Percentiles rank a stretch among this genome's conserved stretches.
These are phyloP conservation scores for Fusarium transvaalense DNA, from an alignment of 2,329 filamentous ascomycete genomes.

Conservation along the genomic window DNA sequence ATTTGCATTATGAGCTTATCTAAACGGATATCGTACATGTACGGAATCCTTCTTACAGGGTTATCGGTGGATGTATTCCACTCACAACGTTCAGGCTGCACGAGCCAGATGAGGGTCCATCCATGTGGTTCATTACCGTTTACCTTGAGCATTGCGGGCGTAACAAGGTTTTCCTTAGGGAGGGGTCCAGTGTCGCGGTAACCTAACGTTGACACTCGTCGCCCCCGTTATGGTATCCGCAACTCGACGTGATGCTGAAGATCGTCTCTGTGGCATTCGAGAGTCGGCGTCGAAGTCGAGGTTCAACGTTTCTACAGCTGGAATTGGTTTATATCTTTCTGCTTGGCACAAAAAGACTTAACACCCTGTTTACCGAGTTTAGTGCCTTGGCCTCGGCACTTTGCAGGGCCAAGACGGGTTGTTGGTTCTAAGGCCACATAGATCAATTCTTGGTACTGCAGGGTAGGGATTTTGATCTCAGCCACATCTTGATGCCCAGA, in stretches of 20 bases:
- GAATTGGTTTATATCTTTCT: neutral
- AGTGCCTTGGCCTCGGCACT: conserved; percentile 17
- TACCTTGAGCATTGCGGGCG: conserved; percentile 24
- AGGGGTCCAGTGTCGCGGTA: neutral
- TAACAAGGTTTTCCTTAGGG: neutral
- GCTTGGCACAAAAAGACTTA: neutral
- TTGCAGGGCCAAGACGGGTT: conserved; percentile 5
- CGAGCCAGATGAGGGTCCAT: neutral
- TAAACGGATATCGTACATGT: neutral
- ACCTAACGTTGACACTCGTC: conserved; percentile 1
- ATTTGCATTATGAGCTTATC: conserved; percentile 5
- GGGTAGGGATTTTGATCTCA: neutral
- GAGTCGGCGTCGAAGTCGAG: no score
- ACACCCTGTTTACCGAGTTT: neutral
- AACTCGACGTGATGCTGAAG: neutral
- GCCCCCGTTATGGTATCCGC: neutral
- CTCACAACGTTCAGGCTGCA: neutral
- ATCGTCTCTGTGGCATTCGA: neutral
- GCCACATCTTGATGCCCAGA: neutral
- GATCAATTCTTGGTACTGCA: conserved; percentile 9
- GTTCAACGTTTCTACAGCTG: neutral
- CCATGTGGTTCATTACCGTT: neutral
- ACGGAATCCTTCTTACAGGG: neutral
- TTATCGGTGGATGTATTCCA: neutral
- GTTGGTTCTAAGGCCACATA: neutral